Conservation (phyloP, 257 asterid species). For the Przewalskia tangutica region DNA sequence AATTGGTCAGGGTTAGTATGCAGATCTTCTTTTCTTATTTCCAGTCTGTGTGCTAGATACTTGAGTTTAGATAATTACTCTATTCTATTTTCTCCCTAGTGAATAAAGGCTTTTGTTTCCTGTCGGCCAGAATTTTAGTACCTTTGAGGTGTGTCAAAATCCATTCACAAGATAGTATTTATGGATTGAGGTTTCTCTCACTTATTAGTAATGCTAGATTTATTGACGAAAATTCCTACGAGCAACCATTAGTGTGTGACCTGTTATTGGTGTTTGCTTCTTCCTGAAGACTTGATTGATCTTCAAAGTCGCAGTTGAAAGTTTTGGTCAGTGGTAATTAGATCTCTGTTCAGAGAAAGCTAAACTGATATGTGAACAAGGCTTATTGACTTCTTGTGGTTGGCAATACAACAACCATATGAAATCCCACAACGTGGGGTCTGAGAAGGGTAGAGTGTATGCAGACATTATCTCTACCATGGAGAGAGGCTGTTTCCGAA, state of each 20-base stretch:
- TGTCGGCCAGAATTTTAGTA: neutral
- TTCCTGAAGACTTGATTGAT: neutral
- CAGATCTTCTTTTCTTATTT: neutral
- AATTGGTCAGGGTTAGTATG: conserved; percentile 69
- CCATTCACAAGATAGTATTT: neutral
- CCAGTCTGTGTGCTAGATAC: neutral
- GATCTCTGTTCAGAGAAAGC: neutral
- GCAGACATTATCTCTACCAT: too few relatives aligned
- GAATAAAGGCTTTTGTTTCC: neutral
- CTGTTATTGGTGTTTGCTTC: neutral
- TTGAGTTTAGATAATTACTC: neutral
- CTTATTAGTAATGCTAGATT: neutral
- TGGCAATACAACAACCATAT: neutral
- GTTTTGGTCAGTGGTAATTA: neutral
- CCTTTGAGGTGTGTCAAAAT: neutral
- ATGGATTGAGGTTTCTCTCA: neutral
- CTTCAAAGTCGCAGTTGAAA: neutral
- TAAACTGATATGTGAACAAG: neutral
- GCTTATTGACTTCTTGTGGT: neutral
- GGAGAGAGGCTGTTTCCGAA: too few relatives aligned
- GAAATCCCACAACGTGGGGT: too few relatives aligned
- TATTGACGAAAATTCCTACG: neutral
- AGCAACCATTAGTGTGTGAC: neutral
- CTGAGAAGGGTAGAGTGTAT: too few relatives aligned
- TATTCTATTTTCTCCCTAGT: neutral